These are phyloP conservation scores for Aspergillus versicolor DNA, from an alignment of 2,329 filamentous ascomycete genomes.

Conservation along the genomic window DNA sequence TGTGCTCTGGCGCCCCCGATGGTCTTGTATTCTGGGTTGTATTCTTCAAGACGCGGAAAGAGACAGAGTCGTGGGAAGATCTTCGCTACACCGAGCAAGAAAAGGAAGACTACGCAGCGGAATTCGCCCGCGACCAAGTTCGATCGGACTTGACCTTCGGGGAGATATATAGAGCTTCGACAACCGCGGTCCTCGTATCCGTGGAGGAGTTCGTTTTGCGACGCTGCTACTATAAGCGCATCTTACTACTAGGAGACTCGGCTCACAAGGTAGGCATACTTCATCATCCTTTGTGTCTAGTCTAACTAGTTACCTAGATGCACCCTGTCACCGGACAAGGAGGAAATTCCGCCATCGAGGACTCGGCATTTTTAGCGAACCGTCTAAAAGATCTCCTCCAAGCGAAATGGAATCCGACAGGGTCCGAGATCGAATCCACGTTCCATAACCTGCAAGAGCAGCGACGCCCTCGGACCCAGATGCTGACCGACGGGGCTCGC, in stretches of 20 bases:
- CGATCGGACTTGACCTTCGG: slow-evolving; percentile 31
- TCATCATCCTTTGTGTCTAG: background rate
- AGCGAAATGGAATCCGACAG: background rate
- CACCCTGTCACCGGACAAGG: slow-evolving; percentile 20
- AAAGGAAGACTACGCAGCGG: slow-evolving; percentile 24
- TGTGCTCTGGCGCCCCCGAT: slow-evolving; percentile 8
- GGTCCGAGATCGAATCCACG: background rate
- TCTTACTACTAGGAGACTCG: slow-evolving; percentile 44
- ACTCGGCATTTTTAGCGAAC: slow-evolving; percentile 13
- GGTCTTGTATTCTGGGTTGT: slow-evolving; percentile 17
- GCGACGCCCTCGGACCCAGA: background rate
- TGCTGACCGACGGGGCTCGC: background rate
- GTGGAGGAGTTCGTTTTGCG: slow-evolving; percentile 40
- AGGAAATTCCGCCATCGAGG: slow-evolving; percentile 21
- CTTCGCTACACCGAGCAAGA: slow-evolving; percentile 34
- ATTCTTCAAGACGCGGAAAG: slow-evolving; percentile 26
- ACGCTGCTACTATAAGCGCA: slow-evolving; percentile 40
- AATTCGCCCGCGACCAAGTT: slow-evolving; percentile 19
- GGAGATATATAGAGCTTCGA: slow-evolving; percentile 33
- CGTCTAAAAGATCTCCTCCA: slow-evolving; percentile 8
- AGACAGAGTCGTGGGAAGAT: slow-evolving; percentile 21
- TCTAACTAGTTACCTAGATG: slow-evolving; percentile 4
- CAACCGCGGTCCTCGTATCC: slow-evolving; percentile 23
- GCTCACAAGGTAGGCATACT: slow-evolving; percentile 40
- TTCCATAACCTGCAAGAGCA: background rate